A percentile compares a stretch with the other conserved stretches of the same genome.
Evolutionary conservation across 208 protist species (phyloP).

Genomic region (Wallacemonas sp.): DNA sequence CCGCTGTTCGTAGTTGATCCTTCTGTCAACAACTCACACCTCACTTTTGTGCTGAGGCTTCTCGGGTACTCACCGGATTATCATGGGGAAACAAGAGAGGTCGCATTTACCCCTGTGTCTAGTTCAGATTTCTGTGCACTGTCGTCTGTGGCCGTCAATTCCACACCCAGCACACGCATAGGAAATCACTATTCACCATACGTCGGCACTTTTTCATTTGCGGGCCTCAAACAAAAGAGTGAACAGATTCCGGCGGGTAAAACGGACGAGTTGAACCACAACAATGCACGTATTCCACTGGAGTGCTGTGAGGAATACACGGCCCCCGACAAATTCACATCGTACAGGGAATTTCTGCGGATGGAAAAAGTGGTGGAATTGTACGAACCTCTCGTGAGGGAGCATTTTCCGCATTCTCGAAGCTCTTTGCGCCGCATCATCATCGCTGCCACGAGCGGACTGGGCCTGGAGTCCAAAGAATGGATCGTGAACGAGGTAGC

Average conservation of each 20-base stretch:
- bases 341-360: constrained; percentile 33
- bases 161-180: constrained; percentile 53
- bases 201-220: constrained; percentile 69
- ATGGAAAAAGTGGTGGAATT: constrained; percentile 60
- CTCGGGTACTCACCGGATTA: constrained; percentile 81
- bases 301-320: constrained; percentile 45
- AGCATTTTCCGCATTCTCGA: constrained; percentile 40
- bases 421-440: constrained; percentile 67
- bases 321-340: constrained; percentile 12
- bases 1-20: constrained; percentile 43
- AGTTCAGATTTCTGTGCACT: constrained; percentile 2
- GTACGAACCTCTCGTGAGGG: constrained; percentile 69
- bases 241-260: not conserved
- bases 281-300: constrained; percentile 42
- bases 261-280: not conserved
- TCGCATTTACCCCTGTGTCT: constrained; percentile 27
- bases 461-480: constrained; percentile 33
- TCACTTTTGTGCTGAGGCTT: constrained; percentile 58
- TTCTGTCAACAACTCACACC: constrained; percentile 1
- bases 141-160: not conserved
- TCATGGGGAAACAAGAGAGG: constrained; percentile 44
- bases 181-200: constrained; percentile 86
- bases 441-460: constrained; percentile 51
- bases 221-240: constrained; percentile 11
- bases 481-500: constrained; percentile 57